Evolutionary conservation across 2,329 filamentous ascomycete species (phyloP), one percentile per base, ranked within the genome.

Genomic region (Sporothrix brasiliensis): DNA sequence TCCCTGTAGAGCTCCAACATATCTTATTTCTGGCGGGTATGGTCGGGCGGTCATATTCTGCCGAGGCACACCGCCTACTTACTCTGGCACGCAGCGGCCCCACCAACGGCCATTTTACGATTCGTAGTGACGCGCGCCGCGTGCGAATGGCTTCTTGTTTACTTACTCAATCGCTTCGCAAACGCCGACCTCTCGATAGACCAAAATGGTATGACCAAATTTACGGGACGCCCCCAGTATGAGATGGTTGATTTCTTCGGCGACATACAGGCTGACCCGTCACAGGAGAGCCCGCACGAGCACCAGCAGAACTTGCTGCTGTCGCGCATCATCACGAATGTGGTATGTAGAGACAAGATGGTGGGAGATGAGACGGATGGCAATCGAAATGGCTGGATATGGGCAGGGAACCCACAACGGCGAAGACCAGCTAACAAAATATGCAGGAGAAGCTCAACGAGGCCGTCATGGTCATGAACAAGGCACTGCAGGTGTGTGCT

Each of bases 281-380:
- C 14, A 2, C 67, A 91, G 94, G 95, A 99, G 81, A 97, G 92
- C 77, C 95, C 95, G 52, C 95, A 99, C 78, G 95, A 98, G 79
- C 94, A 98, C 76, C 95, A 98, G 84, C 94, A 99, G 85, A 96
- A 91, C 77, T 85, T 97, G 68, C 86, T 99, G 76, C 87, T 98
- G 60, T 95, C 93, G 27, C 92, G 95, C 73, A 97, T 99, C 82
- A 97, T 97, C 82, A 95, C 91, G 78, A 99, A 99, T 78, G 94
- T 98, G 77, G 94, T 98, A 87, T 78, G 92, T 84, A 65, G 14
- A n/a, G 10, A 34, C 7, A 34, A 24, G 14, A 5, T 0, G 44
- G n/a, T 9, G 11, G 19, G 21, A n/a, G n/a, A 21, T 3, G 49
- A 13, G 53, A 16, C 14, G 44, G 16, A 27, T 2, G 5, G 34